Evolutionary conservation across 768 basidiomycete species (phyloP).

Genomic region (Collybia sordida): DNA sequence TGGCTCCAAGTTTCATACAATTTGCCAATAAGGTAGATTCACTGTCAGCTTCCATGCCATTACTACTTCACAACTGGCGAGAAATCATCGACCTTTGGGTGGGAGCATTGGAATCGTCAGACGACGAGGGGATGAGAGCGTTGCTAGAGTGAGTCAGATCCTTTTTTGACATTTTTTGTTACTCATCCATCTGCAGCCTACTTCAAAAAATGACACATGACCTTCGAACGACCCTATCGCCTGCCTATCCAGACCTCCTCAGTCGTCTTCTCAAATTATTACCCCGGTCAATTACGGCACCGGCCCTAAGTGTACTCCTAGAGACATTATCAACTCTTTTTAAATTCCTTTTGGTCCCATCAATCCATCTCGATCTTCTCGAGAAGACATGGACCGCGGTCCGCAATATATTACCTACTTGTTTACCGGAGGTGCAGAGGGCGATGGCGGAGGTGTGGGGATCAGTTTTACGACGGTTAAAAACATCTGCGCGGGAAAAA

Average conservation of each 20-base stretch:
- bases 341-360: conserved; percentile 70
- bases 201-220: conserved; percentile 80
- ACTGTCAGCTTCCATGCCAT: conserved; percentile 73
- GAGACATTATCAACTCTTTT: conserved; percentile 70
- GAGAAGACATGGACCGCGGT: conserved; percentile 62
- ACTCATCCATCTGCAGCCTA: conserved; percentile 42
- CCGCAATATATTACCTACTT: conserved; percentile 49
- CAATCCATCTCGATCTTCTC: conserved; percentile 51
- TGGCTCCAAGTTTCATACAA: conserved; percentile 69
- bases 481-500: conserved; percentile 53
- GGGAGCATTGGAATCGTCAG: conserved; percentile 50
- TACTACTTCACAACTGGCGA: conserved; percentile 79
- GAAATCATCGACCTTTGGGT: conserved; percentile 69
- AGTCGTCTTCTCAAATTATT: conserved; percentile 56
- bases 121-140: conserved; percentile 71
- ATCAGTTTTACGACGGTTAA: conserved; percentile 69
- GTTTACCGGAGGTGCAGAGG: conserved; percentile 70
- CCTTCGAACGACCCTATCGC: conserved; percentile 72
- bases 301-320: conserved; percentile 61
- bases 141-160: conserved; percentile 67
- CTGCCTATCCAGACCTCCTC: conserved; percentile 58
- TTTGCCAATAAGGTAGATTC: conserved; percentile 63
- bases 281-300: conserved; percentile 55
- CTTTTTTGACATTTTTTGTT: neutral
- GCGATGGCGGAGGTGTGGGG: conserved; percentile 90